These are phyloP conservation scores for Alternaria brassicae DNA, from an alignment of 2,329 filamentous ascomycete species.

Conservation along the genomic window DNA sequence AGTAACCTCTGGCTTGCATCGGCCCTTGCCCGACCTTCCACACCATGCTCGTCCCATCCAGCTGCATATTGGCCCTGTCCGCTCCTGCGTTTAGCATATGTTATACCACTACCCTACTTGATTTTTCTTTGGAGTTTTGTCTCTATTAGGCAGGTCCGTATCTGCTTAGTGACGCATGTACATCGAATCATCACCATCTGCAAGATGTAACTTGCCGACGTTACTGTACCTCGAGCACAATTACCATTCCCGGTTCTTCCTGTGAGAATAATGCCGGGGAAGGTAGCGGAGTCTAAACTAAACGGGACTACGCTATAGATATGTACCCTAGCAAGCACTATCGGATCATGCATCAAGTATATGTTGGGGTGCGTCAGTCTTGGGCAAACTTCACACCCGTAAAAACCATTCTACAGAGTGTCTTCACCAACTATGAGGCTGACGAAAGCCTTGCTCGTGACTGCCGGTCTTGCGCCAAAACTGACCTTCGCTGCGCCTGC, in stretches of 20 bases:
- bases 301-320: background rate
- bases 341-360: constrained; percentile 7
- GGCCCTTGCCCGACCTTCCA: background rate
- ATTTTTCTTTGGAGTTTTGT: background rate
- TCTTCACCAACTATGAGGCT: constrained; percentile 10
- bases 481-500: constrained; percentile 25
- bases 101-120: background rate
- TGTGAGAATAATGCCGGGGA: constrained; percentile 1
- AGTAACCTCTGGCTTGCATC: background rate
- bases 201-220: background rate
- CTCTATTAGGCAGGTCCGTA: background rate
- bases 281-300: background rate
- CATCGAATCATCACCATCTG: background rate
- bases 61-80: constrained; percentile 3
- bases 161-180: constrained; percentile 1
- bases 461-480: constrained; percentile 10
- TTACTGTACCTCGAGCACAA: background rate
- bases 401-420: background rate
- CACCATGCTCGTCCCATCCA: background rate
- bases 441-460: constrained; percentile 7
- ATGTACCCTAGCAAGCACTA: background rate
- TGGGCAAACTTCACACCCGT: background rate
- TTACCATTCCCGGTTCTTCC: background rate
- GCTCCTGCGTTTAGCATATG: background rate
- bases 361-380: background rate